Evolutionary conservation across 2,329 filamentous ascomycete species (phyloP).

Genomic region (Cladosporium sp.): DNA sequence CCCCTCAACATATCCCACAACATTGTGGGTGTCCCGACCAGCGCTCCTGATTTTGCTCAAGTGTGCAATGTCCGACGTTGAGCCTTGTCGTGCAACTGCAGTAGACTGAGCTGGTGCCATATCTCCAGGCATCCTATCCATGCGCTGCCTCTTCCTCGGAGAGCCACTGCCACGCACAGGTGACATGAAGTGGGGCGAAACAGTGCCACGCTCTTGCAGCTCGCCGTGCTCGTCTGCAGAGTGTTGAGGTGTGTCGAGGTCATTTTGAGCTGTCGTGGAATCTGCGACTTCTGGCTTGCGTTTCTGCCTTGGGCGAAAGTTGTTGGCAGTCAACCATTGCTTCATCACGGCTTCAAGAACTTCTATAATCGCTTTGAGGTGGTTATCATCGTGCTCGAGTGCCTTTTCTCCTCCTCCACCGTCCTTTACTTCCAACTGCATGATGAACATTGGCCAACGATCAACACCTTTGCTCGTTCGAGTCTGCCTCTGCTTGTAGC

Average conservation of each 20-base stretch:
- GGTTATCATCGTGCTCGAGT: background rate
- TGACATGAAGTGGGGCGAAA: no score
- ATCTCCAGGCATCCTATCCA: background rate
- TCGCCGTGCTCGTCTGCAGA: no score
- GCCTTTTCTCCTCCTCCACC: background rate
- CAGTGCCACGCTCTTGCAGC: no score
- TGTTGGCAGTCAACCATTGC: constrained; percentile 70
- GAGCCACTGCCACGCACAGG: background rate
- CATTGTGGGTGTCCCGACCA: constrained; percentile 20
- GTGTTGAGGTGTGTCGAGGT: background rate
- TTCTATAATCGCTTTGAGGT: constrained; percentile 54
- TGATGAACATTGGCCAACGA: constrained; percentile 81
- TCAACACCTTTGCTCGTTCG: constrained; percentile 64
- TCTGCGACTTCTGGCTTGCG: constrained; percentile 9
- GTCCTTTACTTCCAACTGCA: constrained; percentile 45
- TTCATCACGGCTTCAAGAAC: constrained; percentile 64
- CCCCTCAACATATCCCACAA: no score
- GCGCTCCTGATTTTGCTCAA: constrained; percentile 43
- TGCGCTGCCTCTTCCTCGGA: background rate
- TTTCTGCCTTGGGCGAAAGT: constrained; percentile 55
- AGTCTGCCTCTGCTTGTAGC: constrained; percentile 20
- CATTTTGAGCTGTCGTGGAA: background rate
- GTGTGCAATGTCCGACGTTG: constrained; percentile 23
- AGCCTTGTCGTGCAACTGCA: background rate
- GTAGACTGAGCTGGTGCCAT: background rate